These are phyloP conservation scores for Bertia moriformis DNA, from an alignment of 2,329 filamentous ascomycete species.

Conservation along the genomic window DNA sequence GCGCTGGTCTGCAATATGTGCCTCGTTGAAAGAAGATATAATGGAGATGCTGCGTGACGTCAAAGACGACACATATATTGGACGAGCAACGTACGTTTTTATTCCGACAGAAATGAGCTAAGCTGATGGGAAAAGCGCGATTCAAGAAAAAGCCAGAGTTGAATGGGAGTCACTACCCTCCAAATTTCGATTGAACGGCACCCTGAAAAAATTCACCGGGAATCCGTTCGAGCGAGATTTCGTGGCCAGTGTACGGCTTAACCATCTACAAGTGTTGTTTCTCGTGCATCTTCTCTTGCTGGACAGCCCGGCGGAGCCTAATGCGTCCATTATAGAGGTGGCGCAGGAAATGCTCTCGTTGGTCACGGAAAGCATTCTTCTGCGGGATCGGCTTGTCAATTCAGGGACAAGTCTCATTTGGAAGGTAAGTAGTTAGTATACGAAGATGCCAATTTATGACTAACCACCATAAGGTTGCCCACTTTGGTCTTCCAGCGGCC, in stretches of 20 bases:
- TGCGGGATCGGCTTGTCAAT: constrained; percentile 13
- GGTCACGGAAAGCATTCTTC: constrained; percentile 12
- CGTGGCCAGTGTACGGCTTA: constrained; percentile 13
- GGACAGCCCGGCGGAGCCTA: constrained; percentile 9
- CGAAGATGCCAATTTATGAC: neutral
- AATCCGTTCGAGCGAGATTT: constrained; percentile 14
- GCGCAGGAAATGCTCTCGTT: constrained; percentile 13
- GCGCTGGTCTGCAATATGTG: constrained; percentile 14
- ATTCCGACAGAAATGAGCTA: neutral
- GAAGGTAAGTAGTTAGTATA: constrained; percentile 12
- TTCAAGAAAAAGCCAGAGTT: constrained; percentile 6
- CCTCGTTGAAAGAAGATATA: constrained; percentile 15
- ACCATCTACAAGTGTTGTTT: constrained; percentile 16
- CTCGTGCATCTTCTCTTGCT: constrained; percentile 11
- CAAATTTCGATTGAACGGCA: constrained; percentile 8
- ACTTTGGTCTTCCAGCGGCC: constrained; percentile 17
- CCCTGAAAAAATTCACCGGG: constrained; percentile 5
- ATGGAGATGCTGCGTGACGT: constrained; percentile 12
- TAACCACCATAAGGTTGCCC: constrained; percentile 10
- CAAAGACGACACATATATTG: constrained; percentile 4
- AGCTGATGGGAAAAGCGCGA: constrained; percentile 4
- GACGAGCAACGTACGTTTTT: constrained; percentile 5
- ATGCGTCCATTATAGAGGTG: constrained; percentile 9
- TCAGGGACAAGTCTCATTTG: constrained; percentile 15
- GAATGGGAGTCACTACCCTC: constrained; percentile 12